A percentile compares a stretch with the other conserved stretches of the same genome.
Conservation (phyloP, 345 rosid genomes). For the Tarenaya hassleriana region DNA sequence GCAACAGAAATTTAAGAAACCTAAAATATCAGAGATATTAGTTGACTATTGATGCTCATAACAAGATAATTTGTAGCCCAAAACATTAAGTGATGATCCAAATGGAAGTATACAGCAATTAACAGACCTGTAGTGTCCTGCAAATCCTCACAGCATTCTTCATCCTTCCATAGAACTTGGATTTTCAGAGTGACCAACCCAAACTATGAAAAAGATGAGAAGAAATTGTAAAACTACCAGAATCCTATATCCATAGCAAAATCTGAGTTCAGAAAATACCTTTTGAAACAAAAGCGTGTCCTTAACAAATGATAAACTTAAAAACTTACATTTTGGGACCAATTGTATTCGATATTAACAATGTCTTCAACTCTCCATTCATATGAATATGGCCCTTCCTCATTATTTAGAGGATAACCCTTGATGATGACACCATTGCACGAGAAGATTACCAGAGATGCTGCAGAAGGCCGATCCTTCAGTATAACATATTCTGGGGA, state of each 20-base stretch:
- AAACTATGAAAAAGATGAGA: conserved; percentile 40
- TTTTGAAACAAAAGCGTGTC: conserved; percentile 10
- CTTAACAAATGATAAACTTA: conserved; percentile 14
- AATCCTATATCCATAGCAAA: background rate
- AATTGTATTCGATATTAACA: conserved; percentile 45
- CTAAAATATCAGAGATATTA: conserved; percentile 6
- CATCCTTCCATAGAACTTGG: conserved; percentile 39
- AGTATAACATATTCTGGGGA: conserved; percentile 55
- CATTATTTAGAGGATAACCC: conserved; percentile 32
- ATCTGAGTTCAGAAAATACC: conserved; percentile 13
- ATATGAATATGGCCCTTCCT: conserved; percentile 33
- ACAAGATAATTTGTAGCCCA: conserved; percentile 7
- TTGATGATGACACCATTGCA: conserved; percentile 42
- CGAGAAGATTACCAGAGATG: conserved; percentile 51
- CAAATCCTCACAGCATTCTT: conserved; percentile 30
- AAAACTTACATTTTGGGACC: conserved; percentile 63
- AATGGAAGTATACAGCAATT: conserved; percentile 4
- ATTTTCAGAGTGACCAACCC: conserved; percentile 49
- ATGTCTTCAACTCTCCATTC: conserved; percentile 72
- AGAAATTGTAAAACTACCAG: conserved; percentile 7
- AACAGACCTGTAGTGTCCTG: conserved; percentile 39
- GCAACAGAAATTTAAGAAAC: background rate
- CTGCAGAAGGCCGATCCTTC: conserved; percentile 36
- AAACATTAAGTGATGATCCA: conserved; percentile 13
- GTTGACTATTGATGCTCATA: conserved; percentile 7